These are phyloP conservation scores for Magnusiomyces sp. DNA, from an alignment of 1,139 yeast genomes.

Conservation along the genomic window DNA sequence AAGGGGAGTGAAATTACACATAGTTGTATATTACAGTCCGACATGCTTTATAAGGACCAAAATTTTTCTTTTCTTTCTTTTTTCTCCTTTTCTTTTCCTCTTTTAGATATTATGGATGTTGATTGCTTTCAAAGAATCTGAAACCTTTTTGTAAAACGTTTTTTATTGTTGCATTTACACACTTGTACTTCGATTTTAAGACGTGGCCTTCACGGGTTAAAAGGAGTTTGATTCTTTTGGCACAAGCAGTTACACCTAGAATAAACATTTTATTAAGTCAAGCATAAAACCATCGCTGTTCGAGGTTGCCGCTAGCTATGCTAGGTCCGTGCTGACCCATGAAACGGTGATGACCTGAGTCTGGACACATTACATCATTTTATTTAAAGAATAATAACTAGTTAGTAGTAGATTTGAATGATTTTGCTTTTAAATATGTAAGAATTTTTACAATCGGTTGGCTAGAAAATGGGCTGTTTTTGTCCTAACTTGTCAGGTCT, in stretches of 20 bases:
- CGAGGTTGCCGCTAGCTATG: constrained; percentile 62
- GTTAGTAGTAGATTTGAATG: too few species aligned
- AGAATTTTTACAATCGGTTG: too few species aligned
- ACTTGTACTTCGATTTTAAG: neutral
- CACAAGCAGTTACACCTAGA: constrained; percentile 2
- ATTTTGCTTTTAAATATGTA: too few species aligned
- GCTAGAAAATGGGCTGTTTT: too few species aligned
- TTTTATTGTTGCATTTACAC: neutral
- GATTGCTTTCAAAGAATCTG: neutral
- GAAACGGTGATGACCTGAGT: constrained; percentile 88
- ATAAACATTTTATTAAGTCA: constrained; percentile 37
- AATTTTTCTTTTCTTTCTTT: neutral
- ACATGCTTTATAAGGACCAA: neutral
- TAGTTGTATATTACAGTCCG: too few species aligned
- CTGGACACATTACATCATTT: constrained; percentile 70
- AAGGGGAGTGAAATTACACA: too few species aligned
- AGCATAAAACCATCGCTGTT: constrained; percentile 89
- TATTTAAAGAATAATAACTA: too few species aligned
- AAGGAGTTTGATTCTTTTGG: constrained; percentile 1
- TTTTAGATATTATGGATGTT: neutral
- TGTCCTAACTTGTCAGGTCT: too few species aligned
- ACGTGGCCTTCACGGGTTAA: neutral
- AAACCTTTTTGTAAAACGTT: constrained; percentile 1
- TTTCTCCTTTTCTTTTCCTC: neutral
- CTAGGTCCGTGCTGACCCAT: constrained; percentile 59